A percentile compares a stretch with the other conserved stretches of the same genome.
Conservation (phyloP, 192 early-diverging fungal genomes). For the Chytriomyces hyalinus region DNA sequence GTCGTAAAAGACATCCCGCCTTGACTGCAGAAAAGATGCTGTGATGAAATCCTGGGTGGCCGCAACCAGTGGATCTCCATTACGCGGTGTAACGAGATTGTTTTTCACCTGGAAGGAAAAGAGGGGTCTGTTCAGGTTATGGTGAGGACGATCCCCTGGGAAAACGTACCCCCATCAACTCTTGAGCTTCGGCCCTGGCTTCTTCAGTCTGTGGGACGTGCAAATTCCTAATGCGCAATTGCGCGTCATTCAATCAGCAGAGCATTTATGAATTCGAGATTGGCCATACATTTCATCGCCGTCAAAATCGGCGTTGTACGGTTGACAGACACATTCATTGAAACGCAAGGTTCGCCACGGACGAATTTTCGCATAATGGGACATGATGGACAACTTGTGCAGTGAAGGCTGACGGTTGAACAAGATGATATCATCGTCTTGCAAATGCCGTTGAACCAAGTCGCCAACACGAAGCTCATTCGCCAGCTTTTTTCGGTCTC, state of each 20-base stretch:
- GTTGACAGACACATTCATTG: conserved; percentile 99
- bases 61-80: conserved; percentile 97
- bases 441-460: conserved; percentile 92
- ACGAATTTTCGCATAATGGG: conserved; percentile 89
- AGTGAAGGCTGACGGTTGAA: conserved; percentile 99
- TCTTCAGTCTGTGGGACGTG: conserved; percentile 99
- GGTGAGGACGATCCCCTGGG: too few relatives aligned
- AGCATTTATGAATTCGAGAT: too few relatives aligned
- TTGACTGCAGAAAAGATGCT: conserved; percentile 88
- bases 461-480: conserved; percentile 83
- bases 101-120: conserved; percentile 68
- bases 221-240: conserved; percentile 63
- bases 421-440: conserved; percentile 92
- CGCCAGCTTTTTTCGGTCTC: conserved; percentile 72
- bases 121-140: conserved; percentile 30
- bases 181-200: conserved; percentile 92
- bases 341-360: conserved; percentile 99
- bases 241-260: too few relatives aligned
- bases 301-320: conserved; percentile 99
- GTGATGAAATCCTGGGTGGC: conserved; percentile 99
- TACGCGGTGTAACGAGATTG: conserved; percentile 97
- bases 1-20: conserved; percentile 94
- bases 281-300: conserved; percentile 91
- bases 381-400: conserved; percentile 97
- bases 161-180: conserved; percentile 80